These are phyloP conservation scores for Microsporum audouinii DNA, from an alignment of 2,329 filamentous ascomycete genomes.

Conservation along the genomic window DNA sequence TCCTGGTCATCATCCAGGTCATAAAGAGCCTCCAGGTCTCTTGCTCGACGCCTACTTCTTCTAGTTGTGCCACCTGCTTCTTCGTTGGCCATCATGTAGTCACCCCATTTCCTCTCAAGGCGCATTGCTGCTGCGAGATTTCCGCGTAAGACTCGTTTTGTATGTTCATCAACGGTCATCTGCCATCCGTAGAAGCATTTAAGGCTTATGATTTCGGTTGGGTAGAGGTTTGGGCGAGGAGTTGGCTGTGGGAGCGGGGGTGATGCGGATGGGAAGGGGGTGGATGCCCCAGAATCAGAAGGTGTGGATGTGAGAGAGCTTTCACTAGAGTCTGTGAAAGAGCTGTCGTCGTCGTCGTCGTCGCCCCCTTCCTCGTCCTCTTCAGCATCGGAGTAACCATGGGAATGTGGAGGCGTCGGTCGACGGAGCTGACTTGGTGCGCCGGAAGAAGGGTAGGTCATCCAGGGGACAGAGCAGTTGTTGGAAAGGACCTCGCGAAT, in stretches of 20 bases:
- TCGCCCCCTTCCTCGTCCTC: not conserved
- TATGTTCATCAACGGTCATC: conserved; percentile 88
- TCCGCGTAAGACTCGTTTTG: conserved; percentile 67
- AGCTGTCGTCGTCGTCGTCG: not conserved
- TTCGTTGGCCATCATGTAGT: conserved; percentile 86
- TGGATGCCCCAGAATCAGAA: not conserved
- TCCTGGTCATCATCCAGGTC: conserved; percentile 57
- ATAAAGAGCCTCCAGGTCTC: conserved; percentile 70
- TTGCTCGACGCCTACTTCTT: conserved; percentile 60
- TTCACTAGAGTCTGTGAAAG: conserved; percentile 5
- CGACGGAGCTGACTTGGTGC: conserved; percentile 25
- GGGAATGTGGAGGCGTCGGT: not conserved
- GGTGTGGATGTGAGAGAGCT: not conserved
- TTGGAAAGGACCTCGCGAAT: conserved; percentile 74
- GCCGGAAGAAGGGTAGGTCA: conserved; percentile 25
- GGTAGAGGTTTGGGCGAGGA: conserved; percentile 42
- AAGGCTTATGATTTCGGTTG: conserved; percentile 67
- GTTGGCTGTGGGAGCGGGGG: not conserved
- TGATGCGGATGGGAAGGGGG: not conserved
- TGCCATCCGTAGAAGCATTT: conserved; percentile 96
- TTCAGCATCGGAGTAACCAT: not conserved
- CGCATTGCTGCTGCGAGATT: conserved; percentile 62
- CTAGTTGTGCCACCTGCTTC: conserved; percentile 49
- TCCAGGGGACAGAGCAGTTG: conserved; percentile 61
- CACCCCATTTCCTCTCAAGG: conserved; percentile 84